Conservation (phyloP, 371 early-diverging fungal genomes). For the Zychaea mexicana region DNA sequence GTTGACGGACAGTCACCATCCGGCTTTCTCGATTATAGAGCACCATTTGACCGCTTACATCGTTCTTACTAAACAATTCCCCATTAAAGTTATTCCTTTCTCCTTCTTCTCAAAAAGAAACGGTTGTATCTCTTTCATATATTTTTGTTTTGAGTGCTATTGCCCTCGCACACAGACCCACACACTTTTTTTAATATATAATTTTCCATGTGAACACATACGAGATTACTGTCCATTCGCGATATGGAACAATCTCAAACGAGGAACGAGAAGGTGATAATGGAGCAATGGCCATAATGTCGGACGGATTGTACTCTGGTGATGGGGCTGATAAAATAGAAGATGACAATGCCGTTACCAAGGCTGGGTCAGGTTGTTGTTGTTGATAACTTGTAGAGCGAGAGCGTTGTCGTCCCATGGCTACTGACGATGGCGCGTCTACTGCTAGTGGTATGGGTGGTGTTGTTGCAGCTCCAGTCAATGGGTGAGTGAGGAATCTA, state of each 20-base stretch:
- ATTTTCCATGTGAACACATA: constrained; percentile 17
- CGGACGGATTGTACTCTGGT: not conserved
- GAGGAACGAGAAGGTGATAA: not conserved
- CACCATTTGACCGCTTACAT: constrained; percentile 46
- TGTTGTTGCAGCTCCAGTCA: constrained; percentile 9
- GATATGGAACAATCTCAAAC: constrained; percentile 50
- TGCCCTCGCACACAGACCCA: too few species aligned
- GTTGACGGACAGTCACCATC: constrained; percentile 38
- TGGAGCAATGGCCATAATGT: constrained; percentile 4
- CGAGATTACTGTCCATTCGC: constrained; percentile 60
- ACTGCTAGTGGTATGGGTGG: not conserved
- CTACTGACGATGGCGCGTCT: not conserved
- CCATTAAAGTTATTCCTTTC: too few species aligned
- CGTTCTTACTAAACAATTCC: constrained; percentile 38
- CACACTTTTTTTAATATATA: constrained; percentile 41
- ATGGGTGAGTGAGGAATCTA: constrained; percentile 14
- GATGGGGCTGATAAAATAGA: not conserved
- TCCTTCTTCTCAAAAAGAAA: too few species aligned
- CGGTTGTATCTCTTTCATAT: too few species aligned
- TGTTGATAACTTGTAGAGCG: constrained; percentile 22
- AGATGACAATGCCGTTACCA: not conserved
- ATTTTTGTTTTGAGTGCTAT: too few species aligned
- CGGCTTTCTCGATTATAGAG: constrained; percentile 48
- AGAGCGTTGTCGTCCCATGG: constrained; percentile 27
- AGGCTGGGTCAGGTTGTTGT: not conserved